Evolutionary conservation across 116 monocot genomes (phyloP).

Genomic region (Posidonia oceanica): DNA sequence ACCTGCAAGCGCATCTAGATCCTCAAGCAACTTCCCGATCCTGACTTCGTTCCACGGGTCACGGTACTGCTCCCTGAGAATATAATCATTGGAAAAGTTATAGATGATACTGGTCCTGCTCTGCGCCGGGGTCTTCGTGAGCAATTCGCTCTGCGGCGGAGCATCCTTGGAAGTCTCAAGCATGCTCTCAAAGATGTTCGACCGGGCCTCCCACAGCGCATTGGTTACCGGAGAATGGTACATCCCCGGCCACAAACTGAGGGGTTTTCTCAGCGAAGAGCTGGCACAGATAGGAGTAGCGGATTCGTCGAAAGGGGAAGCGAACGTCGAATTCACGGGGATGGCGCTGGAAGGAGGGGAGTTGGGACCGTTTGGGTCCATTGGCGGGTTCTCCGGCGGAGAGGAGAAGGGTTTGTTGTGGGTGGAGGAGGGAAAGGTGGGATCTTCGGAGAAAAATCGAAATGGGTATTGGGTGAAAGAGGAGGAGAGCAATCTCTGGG

Average conservation of each 20-base stretch:
- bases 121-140: constrained; percentile 62
- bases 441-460: not conserved
- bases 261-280: constrained; percentile 61
- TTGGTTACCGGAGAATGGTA: constrained; percentile 97
- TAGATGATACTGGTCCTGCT: constrained; percentile 71
- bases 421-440: not conserved
- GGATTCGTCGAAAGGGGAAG: constrained; percentile 33
- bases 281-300: constrained; percentile 44
- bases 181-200: constrained; percentile 80
- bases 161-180: constrained; percentile 34
- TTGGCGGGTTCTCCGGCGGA: not conserved
- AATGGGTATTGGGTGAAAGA: not conserved
- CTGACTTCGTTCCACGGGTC: constrained; percentile 93
- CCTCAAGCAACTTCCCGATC: constrained; percentile 91
- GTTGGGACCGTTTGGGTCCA: constrained; percentile 4
- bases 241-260: constrained; percentile 96
- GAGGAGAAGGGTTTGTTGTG: not conserved
- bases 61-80: constrained; percentile 86
- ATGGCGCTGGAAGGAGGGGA: constrained; percentile 22
- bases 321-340: constrained; percentile 32
- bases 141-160: constrained; percentile 57
- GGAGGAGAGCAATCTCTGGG: too few relatives aligned
- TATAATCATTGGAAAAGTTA: constrained; percentile 59
- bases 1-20: constrained; percentile 93
- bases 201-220: constrained; percentile 93